Percentiles rank a stretch among this genome's conserved stretches.
Conservation (phyloP, 495 filamentous ascomycete genomes). For the Aspergillus diversus region DNA sequence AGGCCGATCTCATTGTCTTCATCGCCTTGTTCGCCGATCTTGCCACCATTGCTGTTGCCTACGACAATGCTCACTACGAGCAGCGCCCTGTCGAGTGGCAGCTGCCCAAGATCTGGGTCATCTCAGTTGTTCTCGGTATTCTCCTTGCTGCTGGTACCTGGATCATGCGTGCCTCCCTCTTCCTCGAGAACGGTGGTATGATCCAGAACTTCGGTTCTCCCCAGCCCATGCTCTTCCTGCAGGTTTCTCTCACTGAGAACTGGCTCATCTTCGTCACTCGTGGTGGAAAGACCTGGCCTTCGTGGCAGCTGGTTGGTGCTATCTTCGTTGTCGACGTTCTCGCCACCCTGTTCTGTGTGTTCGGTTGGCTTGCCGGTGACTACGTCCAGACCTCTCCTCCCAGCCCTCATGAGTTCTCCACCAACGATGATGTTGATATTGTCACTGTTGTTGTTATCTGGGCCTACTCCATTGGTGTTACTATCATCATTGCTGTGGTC, state of each 20-base stretch:
- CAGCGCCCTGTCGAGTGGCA: constrained; percentile 75
- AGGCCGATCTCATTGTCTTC: constrained; percentile 72
- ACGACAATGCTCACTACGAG: constrained; percentile 78
- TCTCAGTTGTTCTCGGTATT: constrained; percentile 67
- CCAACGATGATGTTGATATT: constrained; percentile 67
- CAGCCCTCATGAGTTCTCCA: constrained; percentile 50
- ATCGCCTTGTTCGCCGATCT: constrained; percentile 77
- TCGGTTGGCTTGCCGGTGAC: constrained; percentile 67
- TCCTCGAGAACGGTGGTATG: constrained; percentile 69
- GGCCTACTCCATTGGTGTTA: constrained; percentile 77
- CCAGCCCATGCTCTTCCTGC: constrained; percentile 74
- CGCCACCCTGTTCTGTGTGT: constrained; percentile 72
- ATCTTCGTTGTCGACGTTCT: constrained; percentile 73
- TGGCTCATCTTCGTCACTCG: constrained; percentile 82
- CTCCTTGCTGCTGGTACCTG: constrained; percentile 70
- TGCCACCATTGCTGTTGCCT: constrained; percentile 75
- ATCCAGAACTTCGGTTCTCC: constrained; percentile 73
- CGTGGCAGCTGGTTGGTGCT: constrained; percentile 72
- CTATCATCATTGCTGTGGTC: constrained; percentile 75
- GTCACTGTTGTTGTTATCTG: constrained; percentile 81
- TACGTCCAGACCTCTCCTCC: constrained; percentile 48
- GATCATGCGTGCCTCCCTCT: constrained; percentile 69
- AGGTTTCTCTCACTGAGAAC: constrained; percentile 75
- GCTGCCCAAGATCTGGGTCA: constrained; percentile 78
- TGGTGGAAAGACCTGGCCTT: constrained; percentile 71